Conservation (phyloP, 2,329 filamentous ascomycete genomes). For the Epichloe bromicola region DNA sequence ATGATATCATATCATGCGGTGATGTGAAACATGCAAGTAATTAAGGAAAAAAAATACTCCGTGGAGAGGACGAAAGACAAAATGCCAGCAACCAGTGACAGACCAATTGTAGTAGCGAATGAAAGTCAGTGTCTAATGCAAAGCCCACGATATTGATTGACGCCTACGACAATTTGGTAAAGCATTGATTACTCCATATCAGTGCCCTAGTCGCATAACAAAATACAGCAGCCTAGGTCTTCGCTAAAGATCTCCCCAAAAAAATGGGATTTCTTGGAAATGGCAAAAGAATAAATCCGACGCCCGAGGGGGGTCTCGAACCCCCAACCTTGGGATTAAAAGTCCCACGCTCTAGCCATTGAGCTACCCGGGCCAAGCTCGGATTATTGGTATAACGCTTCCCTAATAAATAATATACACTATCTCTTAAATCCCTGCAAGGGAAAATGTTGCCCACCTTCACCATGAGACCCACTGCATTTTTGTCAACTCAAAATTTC, state of each 20-base stretch:
- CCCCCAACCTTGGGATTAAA: constrained; percentile 22
- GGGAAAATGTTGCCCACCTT: not conserved
- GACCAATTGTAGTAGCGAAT: too few relatives aligned
- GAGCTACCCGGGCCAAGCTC: constrained; percentile 16
- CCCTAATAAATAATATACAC: not conserved
- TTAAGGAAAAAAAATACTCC: too few relatives aligned
- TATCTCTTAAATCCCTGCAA: accelerated
- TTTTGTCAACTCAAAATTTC: constrained; percentile 7
- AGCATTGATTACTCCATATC: too few relatives aligned
- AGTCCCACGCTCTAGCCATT: constrained; percentile 22
- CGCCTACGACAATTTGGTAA: too few relatives aligned
- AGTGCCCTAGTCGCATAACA: not conserved
- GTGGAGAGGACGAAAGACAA: too few relatives aligned
- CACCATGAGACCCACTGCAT: not conserved
- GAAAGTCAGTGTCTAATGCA: too few relatives aligned
- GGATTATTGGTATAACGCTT: accelerated
- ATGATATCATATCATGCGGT: too few relatives aligned
- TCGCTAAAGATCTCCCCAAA: too few relatives aligned
- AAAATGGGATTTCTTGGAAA: accelerated
- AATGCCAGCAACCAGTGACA: too few relatives aligned
- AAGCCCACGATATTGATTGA: too few relatives aligned
- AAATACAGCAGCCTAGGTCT: not conserved
- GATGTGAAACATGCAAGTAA: too few relatives aligned
- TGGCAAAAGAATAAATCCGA: not conserved
- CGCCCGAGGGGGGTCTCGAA: constrained; percentile 21